phyloP scores from a whole-genome alignment of 1,139 yeast species.

The Taphrina populina region DNA sequence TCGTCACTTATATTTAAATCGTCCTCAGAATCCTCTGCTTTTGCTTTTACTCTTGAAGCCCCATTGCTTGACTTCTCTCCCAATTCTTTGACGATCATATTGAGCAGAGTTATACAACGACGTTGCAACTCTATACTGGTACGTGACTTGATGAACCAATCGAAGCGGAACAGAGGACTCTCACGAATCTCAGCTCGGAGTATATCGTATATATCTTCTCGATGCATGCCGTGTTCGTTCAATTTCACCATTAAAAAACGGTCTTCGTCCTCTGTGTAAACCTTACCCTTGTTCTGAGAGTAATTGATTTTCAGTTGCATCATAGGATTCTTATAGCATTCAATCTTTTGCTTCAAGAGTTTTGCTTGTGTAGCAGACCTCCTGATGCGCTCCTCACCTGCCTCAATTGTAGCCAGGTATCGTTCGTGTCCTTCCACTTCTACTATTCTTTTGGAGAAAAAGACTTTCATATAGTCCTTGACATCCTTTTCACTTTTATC shows the following conservation, averaged over 20 bases:
- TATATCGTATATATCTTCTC: slow-evolving; percentile 68
- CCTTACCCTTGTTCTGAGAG: slow-evolving; percentile 78
- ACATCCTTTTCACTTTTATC: slow-evolving; percentile 74
- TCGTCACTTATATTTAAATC: slow-evolving; percentile 23
- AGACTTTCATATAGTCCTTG: slow-evolving; percentile 61
- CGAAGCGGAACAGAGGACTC: slow-evolving; percentile 77
- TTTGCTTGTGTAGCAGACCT: slow-evolving; percentile 65
- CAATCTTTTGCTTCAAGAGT: slow-evolving; percentile 63
- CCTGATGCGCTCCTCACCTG: slow-evolving; percentile 77
- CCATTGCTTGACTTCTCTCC: slow-evolving; percentile 18
- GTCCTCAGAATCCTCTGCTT: slow-evolving; percentile 17
- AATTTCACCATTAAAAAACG: slow-evolving; percentile 73
- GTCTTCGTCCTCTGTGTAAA: slow-evolving; percentile 83
- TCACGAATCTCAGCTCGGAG: slow-evolving; percentile 71
- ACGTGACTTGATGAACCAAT: slow-evolving; percentile 84
- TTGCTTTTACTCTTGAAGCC: slow-evolving; percentile 1
- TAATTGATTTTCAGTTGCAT: slow-evolving; percentile 73
- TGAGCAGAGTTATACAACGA: slow-evolving; percentile 72
- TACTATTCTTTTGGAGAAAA: slow-evolving; percentile 65
- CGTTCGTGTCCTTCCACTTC: slow-evolving; percentile 84
- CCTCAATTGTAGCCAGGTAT: slow-evolving; percentile 78
- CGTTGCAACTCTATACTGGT: slow-evolving; percentile 81
- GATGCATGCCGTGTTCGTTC: slow-evolving; percentile 71
- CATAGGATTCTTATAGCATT: slow-evolving; percentile 64
- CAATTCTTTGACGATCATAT: slow-evolving; percentile 71